Conservation (phyloP, 2,329 filamentous ascomycete species). For the Fusarium newnesense region DNA sequence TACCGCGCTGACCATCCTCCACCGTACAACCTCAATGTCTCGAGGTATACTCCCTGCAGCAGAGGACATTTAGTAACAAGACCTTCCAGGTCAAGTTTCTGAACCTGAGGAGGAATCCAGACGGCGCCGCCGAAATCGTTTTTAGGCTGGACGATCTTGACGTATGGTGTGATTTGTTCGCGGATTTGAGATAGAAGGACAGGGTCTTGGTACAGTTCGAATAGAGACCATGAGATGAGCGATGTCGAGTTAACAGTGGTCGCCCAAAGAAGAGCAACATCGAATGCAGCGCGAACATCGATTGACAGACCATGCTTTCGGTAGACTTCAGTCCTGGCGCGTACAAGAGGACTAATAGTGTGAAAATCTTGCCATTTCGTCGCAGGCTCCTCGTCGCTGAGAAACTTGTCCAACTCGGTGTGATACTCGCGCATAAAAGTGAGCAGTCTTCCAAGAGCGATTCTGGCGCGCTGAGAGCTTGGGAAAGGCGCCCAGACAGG, state of each 20-base stretch:
- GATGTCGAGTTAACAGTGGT: slow-evolving; percentile 53
- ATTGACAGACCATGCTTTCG: slow-evolving; percentile 45
- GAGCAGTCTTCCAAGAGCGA: slow-evolving; percentile 45
- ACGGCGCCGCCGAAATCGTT: slow-evolving; percentile 52
- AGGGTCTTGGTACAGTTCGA: slow-evolving; percentile 53
- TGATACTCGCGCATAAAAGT: slow-evolving; percentile 49
- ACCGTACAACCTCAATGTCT: slow-evolving; percentile 54
- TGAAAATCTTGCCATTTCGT: slow-evolving; percentile 51
- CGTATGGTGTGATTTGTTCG: slow-evolving; percentile 50
- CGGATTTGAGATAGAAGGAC: slow-evolving; percentile 52
- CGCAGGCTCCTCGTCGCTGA: slow-evolving; percentile 47
- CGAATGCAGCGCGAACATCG: slow-evolving; percentile 48
- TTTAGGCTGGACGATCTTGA: slow-evolving; percentile 47
- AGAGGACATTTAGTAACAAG: slow-evolving; percentile 51
- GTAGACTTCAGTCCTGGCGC: slow-evolving; percentile 45
- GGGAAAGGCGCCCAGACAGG: slow-evolving; percentile 50
- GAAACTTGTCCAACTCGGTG: slow-evolving; percentile 49
- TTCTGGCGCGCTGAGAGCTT: slow-evolving; percentile 46
- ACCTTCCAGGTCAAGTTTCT: slow-evolving; percentile 50
- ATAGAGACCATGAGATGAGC: slow-evolving; percentile 54
- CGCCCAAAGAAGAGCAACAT: slow-evolving; percentile 52
- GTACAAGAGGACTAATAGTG: slow-evolving; percentile 49
- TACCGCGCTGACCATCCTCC: slow-evolving; percentile 47
- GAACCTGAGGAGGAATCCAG: slow-evolving; percentile 49
- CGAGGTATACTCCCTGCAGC: slow-evolving; percentile 53